phyloP scores from a whole-genome alignment of 129 eudicot genomes.

The Tagetes patula region DNA sequence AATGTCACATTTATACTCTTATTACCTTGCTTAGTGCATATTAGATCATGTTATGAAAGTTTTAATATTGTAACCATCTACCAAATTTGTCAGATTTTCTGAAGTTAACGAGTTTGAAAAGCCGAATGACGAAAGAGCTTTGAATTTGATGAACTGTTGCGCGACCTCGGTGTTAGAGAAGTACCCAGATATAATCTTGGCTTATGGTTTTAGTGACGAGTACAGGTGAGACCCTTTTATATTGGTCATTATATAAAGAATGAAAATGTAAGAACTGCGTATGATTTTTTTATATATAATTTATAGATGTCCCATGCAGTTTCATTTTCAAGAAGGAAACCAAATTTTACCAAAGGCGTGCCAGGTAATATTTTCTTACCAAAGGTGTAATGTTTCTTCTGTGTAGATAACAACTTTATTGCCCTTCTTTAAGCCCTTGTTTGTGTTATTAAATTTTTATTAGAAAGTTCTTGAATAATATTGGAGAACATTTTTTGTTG shows the following conservation, averaged over 20 bases:
- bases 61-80: conserved; percentile 14
- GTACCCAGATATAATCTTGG: conserved; percentile 68
- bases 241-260: background rate
- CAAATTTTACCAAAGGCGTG: conserved; percentile 80
- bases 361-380: conserved; percentile 42
- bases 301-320: conserved; percentile 39
- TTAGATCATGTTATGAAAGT: background rate
- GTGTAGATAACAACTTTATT: background rate
- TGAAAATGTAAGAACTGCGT: background rate
- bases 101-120: conserved; percentile 66
- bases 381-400: background rate
- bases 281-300: background rate
- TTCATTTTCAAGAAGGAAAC: conserved; percentile 73
- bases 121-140: conserved; percentile 62
- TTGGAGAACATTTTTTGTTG: background rate
- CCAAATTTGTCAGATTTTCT: conserved; percentile 47
- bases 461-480: background rate
- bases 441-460: background rate
- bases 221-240: conserved; percentile 46
- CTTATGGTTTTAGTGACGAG: conserved; percentile 79
- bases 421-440: background rate
- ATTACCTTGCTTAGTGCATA: background rate
- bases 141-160: conserved; percentile 75
- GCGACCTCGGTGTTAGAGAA: conserved; percentile 61
- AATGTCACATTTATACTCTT: conserved; percentile 1